These are phyloP conservation scores for Backusella parvicylindrica DNA, from an alignment of 192 early-diverging fungal species.

Conservation along the genomic window DNA sequence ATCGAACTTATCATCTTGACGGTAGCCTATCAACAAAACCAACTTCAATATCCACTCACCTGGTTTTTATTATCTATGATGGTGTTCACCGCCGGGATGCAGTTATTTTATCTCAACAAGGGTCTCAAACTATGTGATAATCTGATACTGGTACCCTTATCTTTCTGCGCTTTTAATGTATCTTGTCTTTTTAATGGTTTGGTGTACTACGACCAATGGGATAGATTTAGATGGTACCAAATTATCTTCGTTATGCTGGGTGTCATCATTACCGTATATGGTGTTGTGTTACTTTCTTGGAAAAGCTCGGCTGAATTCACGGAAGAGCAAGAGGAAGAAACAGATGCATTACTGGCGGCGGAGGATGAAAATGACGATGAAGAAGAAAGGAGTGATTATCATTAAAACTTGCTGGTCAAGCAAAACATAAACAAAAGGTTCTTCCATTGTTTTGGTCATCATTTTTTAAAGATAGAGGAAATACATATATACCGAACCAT, in stretches of 20 bases:
- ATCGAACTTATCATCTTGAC: slow-evolving; percentile 68
- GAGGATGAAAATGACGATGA: background rate
- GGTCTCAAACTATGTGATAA: slow-evolving; percentile 73
- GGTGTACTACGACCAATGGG: slow-evolving; percentile 75
- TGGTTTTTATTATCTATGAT: slow-evolving; percentile 61
- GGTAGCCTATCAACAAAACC: slow-evolving; percentile 52
- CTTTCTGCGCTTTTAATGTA: slow-evolving; percentile 72
- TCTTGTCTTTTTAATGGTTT: slow-evolving; percentile 72
- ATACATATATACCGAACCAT: background rate
- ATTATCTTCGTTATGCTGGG: slow-evolving; percentile 63
- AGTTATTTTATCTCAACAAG: slow-evolving; percentile 75
- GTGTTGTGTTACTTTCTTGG: slow-evolving; percentile 67
- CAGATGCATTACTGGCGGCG: background rate
- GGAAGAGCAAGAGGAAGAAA: background rate
- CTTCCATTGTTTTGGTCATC: background rate
- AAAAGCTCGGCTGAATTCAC: background rate
- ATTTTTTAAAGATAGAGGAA: background rate
- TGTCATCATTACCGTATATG: slow-evolving; percentile 55
- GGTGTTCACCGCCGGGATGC: slow-evolving; percentile 45
- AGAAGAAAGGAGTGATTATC: background rate
- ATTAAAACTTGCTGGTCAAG: background rate
- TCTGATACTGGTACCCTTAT: slow-evolving; percentile 67
- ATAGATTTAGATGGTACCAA: slow-evolving; percentile 54
- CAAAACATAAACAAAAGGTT: background rate
- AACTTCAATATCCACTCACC: slow-evolving; percentile 66